phyloP scores from a whole-genome alignment of 306 rosid species.

The Vigna angularis region DNA sequence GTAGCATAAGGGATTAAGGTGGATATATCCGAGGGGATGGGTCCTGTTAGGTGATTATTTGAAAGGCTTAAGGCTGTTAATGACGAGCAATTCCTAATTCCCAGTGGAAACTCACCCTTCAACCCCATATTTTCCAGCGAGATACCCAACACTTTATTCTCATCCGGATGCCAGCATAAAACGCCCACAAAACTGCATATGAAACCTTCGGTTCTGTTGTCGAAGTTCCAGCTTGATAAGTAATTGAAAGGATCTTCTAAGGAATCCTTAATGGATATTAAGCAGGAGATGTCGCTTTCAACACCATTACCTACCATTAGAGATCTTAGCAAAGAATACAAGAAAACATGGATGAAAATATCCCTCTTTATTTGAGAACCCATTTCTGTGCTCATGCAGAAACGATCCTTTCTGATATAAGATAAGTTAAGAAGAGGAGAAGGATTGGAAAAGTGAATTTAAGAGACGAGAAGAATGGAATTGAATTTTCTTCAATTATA shows the following conservation, averaged over 20 bases:
- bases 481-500: no score
- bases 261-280: constrained; percentile 29
- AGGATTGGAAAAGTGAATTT: no score
- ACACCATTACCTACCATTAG: not conserved
- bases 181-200: constrained; percentile 16
- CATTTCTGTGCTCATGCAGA: not conserved
- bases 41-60: constrained; percentile 1
- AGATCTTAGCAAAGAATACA: constrained; percentile 6
- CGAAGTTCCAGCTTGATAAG: constrained; percentile 32
- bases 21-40: constrained; percentile 41
- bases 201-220: not conserved
- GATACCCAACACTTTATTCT: constrained; percentile 18
- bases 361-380: not conserved
- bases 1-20: not conserved
- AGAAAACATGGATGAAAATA: not conserved
- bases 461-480: no score
- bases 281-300: not conserved
- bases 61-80: not conserved
- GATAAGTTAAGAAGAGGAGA: not conserved
- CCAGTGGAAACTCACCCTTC: constrained; percentile 43
- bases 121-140: constrained; percentile 10
- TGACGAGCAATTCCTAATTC: not conserved
- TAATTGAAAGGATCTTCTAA: constrained; percentile 26
- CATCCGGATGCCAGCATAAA: constrained; percentile 33
- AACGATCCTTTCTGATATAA: no score